Evolutionary conservation across 192 early-diverging fungal genomes (phyloP).

Genomic region (Phlyctochytrium arcticum): DNA sequence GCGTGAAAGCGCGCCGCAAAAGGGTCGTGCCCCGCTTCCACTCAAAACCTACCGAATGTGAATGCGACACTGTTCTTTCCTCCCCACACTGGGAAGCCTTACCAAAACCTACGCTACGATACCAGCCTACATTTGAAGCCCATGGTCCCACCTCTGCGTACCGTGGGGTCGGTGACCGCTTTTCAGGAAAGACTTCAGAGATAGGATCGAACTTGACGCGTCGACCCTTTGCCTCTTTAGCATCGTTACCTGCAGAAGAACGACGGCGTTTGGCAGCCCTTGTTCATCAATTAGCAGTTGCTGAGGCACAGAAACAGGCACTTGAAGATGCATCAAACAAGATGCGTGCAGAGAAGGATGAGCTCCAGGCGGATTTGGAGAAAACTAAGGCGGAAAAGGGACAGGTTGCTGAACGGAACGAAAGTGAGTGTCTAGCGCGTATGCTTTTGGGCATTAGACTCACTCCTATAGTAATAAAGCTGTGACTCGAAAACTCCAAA

Average conservation of each 20-base stretch:
- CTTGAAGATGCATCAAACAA: neutral
- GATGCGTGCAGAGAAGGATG: neutral
- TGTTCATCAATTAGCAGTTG: constrained; percentile 11
- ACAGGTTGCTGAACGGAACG: neutral
- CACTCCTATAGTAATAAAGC: neutral
- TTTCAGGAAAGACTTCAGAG: neutral
- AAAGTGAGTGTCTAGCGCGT: neutral
- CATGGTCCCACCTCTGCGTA: neutral
- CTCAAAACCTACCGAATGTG: neutral
- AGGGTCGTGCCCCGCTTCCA: neutral
- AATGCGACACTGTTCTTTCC: constrained; percentile 1
- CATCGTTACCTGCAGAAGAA: constrained; percentile 1
- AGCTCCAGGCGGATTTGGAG: neutral
- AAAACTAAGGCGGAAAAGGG: constrained; percentile 10
- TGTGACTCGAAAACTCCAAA: neutral
- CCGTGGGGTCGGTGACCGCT: neutral
- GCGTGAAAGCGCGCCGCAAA: neutral
- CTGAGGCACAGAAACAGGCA: constrained; percentile 10
- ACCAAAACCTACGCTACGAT: constrained; percentile 1
- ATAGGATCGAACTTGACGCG: neutral
- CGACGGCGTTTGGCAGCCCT: constrained; percentile 6
- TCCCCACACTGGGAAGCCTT: constrained; percentile 22
- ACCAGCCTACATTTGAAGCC: neutral
- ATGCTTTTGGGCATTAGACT: neutral
- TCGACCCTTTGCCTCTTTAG: constrained; percentile 4